These are phyloP conservation scores for Tillandsia leiboldiana DNA, from an alignment of 176 grass and related monocot species.

Conservation along the genomic window DNA sequence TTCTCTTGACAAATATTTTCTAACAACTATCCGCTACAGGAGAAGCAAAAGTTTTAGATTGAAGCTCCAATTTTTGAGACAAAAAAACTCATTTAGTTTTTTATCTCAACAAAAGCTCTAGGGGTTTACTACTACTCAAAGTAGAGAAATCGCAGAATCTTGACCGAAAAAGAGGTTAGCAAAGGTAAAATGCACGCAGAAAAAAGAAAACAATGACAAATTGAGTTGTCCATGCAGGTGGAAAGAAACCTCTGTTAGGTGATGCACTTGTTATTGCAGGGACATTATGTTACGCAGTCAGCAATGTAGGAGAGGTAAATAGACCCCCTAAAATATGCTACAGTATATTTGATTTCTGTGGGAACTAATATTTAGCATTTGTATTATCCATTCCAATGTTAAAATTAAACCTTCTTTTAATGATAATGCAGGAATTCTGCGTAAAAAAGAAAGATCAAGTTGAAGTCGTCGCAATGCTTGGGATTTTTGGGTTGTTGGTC, in stretches of 20 bases:
- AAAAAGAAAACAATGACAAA: not conserved
- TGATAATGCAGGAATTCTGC: constrained; percentile 50
- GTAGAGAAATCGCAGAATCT: too few species aligned
- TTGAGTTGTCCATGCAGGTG: constrained; percentile 22
- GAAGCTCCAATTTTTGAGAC: too few species aligned
- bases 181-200: not conserved
- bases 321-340: not conserved
- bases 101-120: too few species aligned
- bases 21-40: too few species aligned
- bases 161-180: not conserved
- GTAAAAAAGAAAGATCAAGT: constrained; percentile 68
- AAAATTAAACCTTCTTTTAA: not conserved
- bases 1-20: too few species aligned
- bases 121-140: too few species aligned
- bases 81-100: too few species aligned
- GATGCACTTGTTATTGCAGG: constrained; percentile 58
- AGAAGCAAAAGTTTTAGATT: too few species aligned
- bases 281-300: constrained; percentile 61
- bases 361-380: not conserved
- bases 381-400: constrained; percentile 4
- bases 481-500: constrained; percentile 46
- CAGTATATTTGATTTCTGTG: not conserved
- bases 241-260: constrained; percentile 49
- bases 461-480: constrained; percentile 68
- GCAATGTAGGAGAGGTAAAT: constrained; percentile 67